Evolutionary conservation across 140 eudicot genomes (phyloP).

Genomic region (Stevia rebaudiana): DNA sequence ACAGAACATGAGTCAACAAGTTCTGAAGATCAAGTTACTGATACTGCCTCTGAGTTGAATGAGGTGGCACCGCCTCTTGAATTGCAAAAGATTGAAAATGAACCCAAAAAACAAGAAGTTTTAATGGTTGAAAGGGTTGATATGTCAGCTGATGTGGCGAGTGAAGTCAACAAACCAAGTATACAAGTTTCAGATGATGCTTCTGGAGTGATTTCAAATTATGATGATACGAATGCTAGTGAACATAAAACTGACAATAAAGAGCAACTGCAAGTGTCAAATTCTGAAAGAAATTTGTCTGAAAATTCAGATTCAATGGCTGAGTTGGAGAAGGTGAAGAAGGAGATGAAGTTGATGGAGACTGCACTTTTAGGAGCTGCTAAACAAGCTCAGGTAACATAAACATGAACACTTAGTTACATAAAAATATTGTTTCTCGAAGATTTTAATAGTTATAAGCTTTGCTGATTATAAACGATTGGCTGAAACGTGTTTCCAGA

Average conservation of each 20-base stretch:
- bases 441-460: background rate
- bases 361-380: constrained; percentile 91
- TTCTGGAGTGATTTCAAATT: constrained; percentile 29
- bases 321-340: constrained; percentile 81
- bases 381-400: constrained; percentile 81
- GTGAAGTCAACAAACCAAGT: constrained; percentile 26
- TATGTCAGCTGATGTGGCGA: constrained; percentile 21
- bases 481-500: constrained; percentile 33
- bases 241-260: constrained; percentile 28
- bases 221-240: constrained; percentile 13
- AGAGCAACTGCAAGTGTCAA: constrained; percentile 21
- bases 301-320: constrained; percentile 32
- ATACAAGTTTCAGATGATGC: constrained; percentile 27
- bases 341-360: constrained; percentile 92
- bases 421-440: no score
- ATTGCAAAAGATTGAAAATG: constrained; percentile 27
- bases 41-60: constrained; percentile 4
- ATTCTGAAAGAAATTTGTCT: constrained; percentile 28
- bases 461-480: background rate
- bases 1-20: constrained; percentile 23
- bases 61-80: constrained; percentile 7
- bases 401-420: background rate
- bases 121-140: constrained; percentile 24
- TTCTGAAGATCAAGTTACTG: constrained; percentile 32
- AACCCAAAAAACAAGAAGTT: constrained; percentile 28